Evolutionary conservation across 2,329 filamentous ascomycete species (phyloP).

Genomic region (Coleophoma cylindrospora): DNA sequence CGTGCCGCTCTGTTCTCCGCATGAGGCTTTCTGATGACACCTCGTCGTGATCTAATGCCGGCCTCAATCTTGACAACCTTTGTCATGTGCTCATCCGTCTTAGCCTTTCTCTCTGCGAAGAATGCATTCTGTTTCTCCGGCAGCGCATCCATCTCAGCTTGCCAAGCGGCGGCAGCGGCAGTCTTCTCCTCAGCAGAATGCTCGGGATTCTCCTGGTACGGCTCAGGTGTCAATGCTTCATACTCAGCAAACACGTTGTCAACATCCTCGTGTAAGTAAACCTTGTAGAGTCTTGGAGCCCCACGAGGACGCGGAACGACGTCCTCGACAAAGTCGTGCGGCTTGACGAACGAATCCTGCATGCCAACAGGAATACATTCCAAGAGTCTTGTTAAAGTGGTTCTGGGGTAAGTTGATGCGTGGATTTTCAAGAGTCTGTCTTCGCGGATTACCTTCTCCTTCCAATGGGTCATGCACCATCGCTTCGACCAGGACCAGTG

Average conservation of each 20-base stretch:
- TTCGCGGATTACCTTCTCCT: conserved; percentile 21
- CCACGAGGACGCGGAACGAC: conserved; percentile 11
- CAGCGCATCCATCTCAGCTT: conserved; percentile 14
- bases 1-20: conserved; percentile 19
- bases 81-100: conserved; percentile 21
- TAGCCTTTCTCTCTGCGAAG: conserved; percentile 17
- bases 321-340: conserved; percentile 22
- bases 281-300: conserved; percentile 21
- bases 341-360: conserved; percentile 25
- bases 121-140: conserved; percentile 18
- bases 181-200: conserved; percentile 19
- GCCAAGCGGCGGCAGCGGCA: conserved; percentile 12
- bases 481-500: conserved; percentile 27
- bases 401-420: conserved; percentile 12
- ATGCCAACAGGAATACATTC: conserved; percentile 25
- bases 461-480: conserved; percentile 23
- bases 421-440: conserved; percentile 21
- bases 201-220: conserved; percentile 17
- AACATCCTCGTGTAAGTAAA: conserved; percentile 20
- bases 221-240: conserved; percentile 18
- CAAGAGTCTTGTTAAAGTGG: conserved; percentile 18
- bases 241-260: conserved; percentile 19
- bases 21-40: conserved; percentile 16
- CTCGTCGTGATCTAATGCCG: conserved; percentile 15
- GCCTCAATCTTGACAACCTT: conserved; percentile 21